Conservation (phyloP, 495 filamentous ascomycete species). For the Delitschia confertaspora region DNA sequence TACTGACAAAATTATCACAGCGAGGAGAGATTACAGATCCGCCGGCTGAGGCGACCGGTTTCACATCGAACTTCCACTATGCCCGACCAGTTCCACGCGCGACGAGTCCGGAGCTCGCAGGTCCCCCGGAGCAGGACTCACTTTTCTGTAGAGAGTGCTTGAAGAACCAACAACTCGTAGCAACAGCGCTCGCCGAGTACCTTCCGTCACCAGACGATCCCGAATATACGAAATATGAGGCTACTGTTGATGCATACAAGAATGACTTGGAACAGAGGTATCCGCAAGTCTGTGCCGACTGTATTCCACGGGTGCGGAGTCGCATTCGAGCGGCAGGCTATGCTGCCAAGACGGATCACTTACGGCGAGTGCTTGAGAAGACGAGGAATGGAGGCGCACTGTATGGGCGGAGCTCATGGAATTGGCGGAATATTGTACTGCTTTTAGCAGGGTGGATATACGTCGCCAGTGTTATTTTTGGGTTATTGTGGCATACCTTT, state of each 20-base stretch:
- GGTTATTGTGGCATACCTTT: slow-evolving; percentile 46
- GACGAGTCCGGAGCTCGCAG: slow-evolving; percentile 26
- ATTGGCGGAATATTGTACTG: slow-evolving; percentile 45
- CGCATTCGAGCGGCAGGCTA: slow-evolving; percentile 61
- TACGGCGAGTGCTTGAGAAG: slow-evolving; percentile 62
- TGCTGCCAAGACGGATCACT: slow-evolving; percentile 68
- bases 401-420: slow-evolving; percentile 22
- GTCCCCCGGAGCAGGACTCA: slow-evolving; percentile 36
- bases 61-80: slow-evolving; percentile 31
- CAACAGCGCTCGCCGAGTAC: slow-evolving; percentile 57
- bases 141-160: slow-evolving; percentile 71
- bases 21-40: slow-evolving; percentile 82
- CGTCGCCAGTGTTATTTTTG: slow-evolving; percentile 42
- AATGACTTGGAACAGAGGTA: slow-evolving; percentile 62
- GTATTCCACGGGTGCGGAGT: slow-evolving; percentile 55
- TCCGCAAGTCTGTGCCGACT: slow-evolving; percentile 73
- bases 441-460: slow-evolving; percentile 44
- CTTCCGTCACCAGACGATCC: slow-evolving; percentile 60
- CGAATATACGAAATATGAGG: slow-evolving; percentile 48
- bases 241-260: slow-evolving; percentile 51
- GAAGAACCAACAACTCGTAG: slow-evolving; percentile 73
- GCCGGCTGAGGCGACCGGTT: slow-evolving; percentile 42
- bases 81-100: slow-evolving; percentile 31
- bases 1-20: slow-evolving; percentile 35
- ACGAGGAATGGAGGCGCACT: slow-evolving; percentile 39